A percentile compares a stretch with the other conserved stretches of the same genome.
phyloP scores from a whole-genome alignment of 371 early-diverging fungal genomes.

The Actinomortierella wolfii region DNA sequence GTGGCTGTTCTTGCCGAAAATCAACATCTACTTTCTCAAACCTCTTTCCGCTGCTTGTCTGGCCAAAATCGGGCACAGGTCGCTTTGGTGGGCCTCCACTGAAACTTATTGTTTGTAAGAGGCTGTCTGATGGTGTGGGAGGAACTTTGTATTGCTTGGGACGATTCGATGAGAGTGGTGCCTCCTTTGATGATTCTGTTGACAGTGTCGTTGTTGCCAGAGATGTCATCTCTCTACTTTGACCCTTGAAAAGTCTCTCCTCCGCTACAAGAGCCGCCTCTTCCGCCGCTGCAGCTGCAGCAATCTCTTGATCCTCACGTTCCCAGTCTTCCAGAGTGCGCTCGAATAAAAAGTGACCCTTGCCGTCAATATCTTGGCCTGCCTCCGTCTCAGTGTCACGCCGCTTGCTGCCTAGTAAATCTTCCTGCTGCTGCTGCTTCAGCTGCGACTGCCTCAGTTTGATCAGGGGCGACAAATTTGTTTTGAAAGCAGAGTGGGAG shows the following conservation, averaged over 20 bases:
- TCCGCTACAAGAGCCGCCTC: conserved; percentile 22
- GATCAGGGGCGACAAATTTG: conserved; percentile 25
- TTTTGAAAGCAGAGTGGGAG: too few relatives aligned
- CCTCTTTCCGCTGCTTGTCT: background rate
- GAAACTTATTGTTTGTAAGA: conserved; percentile 18
- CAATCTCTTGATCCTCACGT: conserved; percentile 31
- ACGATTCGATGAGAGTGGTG: background rate
- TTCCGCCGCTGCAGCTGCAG: conserved; percentile 30
- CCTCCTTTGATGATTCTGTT: background rate
- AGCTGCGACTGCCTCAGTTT: conserved; percentile 40
- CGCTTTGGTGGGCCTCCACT: conserved; percentile 30
- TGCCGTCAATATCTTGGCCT: background rate
- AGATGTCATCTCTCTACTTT: background rate
- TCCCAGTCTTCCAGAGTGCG: conserved; percentile 29
- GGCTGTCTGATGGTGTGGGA: conserved; percentile 10
- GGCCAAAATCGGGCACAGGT: conserved; percentile 20
- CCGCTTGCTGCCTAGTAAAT: conserved; percentile 28
- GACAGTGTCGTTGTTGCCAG: background rate
- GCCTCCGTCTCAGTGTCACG: background rate
- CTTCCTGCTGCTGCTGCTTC: conserved; percentile 34
- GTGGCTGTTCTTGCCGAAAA: background rate
- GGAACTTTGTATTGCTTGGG: background rate
- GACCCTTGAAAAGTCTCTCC: background rate
- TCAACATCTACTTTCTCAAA: background rate
- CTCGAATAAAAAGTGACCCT: conserved; percentile 16